Base-by-base conservation (phyloP, 2,329 filamentous ascomycete species). In the Fusarium sp. region DNA sequence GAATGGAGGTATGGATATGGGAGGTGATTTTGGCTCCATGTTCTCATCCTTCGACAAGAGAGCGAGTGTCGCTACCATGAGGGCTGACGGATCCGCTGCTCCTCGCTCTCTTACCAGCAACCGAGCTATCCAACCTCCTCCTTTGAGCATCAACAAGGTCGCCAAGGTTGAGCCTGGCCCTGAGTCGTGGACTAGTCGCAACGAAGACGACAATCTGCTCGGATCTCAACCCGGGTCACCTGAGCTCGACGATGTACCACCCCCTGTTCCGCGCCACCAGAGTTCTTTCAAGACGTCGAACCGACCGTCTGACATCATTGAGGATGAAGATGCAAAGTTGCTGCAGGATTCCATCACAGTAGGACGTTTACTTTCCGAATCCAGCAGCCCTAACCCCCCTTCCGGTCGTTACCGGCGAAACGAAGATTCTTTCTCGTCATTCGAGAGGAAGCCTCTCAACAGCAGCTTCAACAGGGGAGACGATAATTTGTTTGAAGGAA, bases 21-120 rank as follows among this genome's bases (percentile, higher is more conserved):
- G 88, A 18, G 85, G 87, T 49, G 88, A 90, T 73, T 88, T 90
- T 69, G 83, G 85, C 64, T 87, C 83, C 60, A 87, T 90, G 85
- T 83, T 89, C 42, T 81, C 81, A 14, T 82, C 80, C n/a, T 87
- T 88, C 52, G 86, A 88, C 68, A 89, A 89, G 78, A 82, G 87
- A 65, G 81, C 84, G 26, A 87, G 86, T 73, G 81, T 84, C 52
- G 80, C 80, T n/a, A 87, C 86, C 7, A 66, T 86, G 60, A 84
- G 82, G 54, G 83, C 81, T 23, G 82, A 83, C 37, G 78, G 79
- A 14, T 70, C 77, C 12, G 77, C 79, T 7, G 79, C 80, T 20
- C 80, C 82, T 30, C 82, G 86, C 10, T 84, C 85, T 35, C 77
- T 87, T 60, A 86, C 86, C 2, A 82, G 80, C 7, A 83, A 82